phyloP scores from a whole-genome alignment of 2,329 filamentous ascomycete species.

The Aspergillus sp. region DNA sequence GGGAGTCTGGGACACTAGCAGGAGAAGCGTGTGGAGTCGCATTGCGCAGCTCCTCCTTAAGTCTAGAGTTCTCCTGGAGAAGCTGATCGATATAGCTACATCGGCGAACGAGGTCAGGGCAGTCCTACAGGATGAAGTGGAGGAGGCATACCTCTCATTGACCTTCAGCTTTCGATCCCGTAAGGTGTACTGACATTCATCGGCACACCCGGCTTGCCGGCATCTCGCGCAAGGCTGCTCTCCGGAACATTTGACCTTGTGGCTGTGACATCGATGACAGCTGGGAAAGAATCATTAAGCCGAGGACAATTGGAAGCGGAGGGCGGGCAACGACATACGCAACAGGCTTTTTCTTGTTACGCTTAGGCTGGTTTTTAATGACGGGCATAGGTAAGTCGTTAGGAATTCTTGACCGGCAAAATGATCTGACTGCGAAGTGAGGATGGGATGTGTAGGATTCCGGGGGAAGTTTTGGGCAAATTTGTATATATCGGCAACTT shows the following conservation, averaged over 20 bases:
- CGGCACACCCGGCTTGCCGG: conserved; percentile 24
- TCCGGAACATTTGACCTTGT: conserved; percentile 46
- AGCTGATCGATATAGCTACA: conserved; percentile 26
- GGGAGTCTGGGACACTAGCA: neutral
- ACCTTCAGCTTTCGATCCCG: conserved; percentile 38
- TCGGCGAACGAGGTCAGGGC: neutral
- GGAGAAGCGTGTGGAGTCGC: conserved; percentile 4
- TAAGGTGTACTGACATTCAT: conserved; percentile 33
- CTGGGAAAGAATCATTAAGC: conserved; percentile 5
- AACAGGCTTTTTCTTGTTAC: conserved; percentile 13
- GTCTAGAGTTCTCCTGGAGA: conserved; percentile 14
- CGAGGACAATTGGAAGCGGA: neutral
- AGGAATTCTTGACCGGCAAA: neutral
- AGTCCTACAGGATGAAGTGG: neutral
- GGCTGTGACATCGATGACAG: conserved; percentile 40
- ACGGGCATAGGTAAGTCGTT: conserved; percentile 6
- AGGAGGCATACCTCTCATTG: conserved; percentile 15
- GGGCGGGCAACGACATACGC: conserved; percentile 6
- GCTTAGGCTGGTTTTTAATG: conserved; percentile 4
- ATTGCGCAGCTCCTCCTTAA: conserved; percentile 10
- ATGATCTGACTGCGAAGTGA: neutral
- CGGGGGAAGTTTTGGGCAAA: neutral
- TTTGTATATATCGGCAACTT: conserved; percentile 2
- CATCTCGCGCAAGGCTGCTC: conserved; percentile 40
- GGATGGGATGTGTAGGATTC: neutral